Percentiles rank a stretch among this genome's conserved stretches.
Evolutionary conservation across 139 green algal genomes (phyloP).

Genomic region (Ulvella scutata): DNA sequence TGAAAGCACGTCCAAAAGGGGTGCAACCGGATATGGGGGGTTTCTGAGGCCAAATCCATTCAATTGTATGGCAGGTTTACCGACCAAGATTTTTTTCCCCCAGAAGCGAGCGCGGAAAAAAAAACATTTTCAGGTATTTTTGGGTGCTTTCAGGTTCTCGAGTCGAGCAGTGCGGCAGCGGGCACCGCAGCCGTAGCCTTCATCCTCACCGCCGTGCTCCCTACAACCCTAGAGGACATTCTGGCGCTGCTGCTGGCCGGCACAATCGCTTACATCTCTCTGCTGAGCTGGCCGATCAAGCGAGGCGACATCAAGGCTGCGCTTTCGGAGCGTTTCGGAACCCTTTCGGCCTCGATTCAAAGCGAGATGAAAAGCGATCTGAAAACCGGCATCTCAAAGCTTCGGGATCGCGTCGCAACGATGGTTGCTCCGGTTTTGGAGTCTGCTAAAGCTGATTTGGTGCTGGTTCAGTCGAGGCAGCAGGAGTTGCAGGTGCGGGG

Average conservation of each 20-base stretch:
- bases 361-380: not conserved
- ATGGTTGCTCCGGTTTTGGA: not conserved
- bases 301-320: not conserved
- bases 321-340: not conserved
- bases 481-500: not conserved
- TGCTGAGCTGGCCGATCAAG: not conserved
- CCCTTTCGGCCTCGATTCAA: not conserved
- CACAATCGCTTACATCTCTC: not conserved
- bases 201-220: not conserved
- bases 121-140: too few species aligned
- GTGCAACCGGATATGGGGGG: too few species aligned
- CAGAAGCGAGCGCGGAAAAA: too few species aligned
- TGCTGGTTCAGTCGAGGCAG: not conserved
- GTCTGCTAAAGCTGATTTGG: not conserved
- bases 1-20: too few species aligned
- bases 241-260: not conserved
- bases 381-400: not conserved
- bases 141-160: not conserved
- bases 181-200: not conserved
- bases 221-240: not conserved
- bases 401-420: not conserved
- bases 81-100: too few species aligned
- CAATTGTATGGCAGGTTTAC: too few species aligned
- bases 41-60: too few species aligned
- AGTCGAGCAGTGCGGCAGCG: not conserved